These are phyloP conservation scores for Limnomonas spitsbergensis DNA, from an alignment of 139 green algal species.

Conservation along the genomic window DNA sequence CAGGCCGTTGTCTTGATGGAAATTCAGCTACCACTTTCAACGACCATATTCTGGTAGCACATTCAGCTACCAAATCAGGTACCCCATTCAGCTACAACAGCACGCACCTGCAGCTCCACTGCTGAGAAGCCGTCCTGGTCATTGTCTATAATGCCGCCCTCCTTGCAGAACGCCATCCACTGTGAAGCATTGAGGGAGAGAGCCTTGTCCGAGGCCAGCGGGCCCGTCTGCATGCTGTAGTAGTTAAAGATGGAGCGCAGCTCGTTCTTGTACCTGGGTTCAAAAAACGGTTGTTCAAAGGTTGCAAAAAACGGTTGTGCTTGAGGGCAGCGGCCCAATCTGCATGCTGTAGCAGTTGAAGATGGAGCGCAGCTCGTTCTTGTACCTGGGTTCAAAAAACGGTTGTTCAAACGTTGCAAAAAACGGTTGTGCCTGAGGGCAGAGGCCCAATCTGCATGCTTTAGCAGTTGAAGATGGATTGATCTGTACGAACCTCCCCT, in stretches of 20 bases:
- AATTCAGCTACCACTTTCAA: too few species aligned
- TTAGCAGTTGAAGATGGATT: conserved; percentile 46
- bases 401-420: background rate
- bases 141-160: conserved; percentile 34
- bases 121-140: conserved; percentile 20
- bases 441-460: background rate
- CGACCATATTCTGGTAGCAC: too few species aligned
- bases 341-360: conserved; percentile 43
- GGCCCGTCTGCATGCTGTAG: conserved; percentile 20
- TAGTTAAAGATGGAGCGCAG: conserved; percentile 40
- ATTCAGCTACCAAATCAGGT: too few species aligned
- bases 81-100: too few species aligned
- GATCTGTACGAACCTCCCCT: too few species aligned
- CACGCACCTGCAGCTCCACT: conserved; percentile 32
- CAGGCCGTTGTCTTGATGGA: too few species aligned
- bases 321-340: conserved; percentile 19
- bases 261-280: conserved; percentile 18
- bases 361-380: conserved; percentile 26
- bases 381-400: conserved; percentile 8
- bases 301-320: conserved; percentile 18
- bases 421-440: conserved; percentile 29
- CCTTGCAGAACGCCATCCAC: conserved; percentile 47
- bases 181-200: conserved; percentile 22
- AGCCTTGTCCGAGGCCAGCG: conserved; percentile 30
- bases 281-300: background rate